Evolutionary conservation across 1,284 basidiomycete species (phyloP).

Genomic region (Ustilago shanxiensis): DNA sequence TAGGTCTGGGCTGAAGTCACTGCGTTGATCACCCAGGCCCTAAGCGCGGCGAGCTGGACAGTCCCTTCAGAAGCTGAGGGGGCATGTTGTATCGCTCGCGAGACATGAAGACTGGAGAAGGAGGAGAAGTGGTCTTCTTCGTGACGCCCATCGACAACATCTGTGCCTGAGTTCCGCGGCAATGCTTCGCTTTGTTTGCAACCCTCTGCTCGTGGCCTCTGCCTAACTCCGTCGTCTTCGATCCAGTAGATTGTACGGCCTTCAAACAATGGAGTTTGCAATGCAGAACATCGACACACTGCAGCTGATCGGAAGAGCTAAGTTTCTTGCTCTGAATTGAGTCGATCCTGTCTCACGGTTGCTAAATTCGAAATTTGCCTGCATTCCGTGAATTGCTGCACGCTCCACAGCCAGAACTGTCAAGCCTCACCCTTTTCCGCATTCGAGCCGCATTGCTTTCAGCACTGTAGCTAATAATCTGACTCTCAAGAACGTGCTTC

Average conservation of each 20-base stretch:
- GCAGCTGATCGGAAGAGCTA: not conserved
- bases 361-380: not conserved
- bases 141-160: not conserved
- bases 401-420: not conserved
- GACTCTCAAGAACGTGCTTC: no score
- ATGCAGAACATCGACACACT: conserved; percentile 1
- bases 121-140: no score
- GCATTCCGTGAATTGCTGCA: conserved; percentile 7
- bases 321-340: no score
- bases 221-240: not conserved
- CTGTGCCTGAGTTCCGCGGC: no score
- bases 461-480: no score
- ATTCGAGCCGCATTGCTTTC: not conserved
- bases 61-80: no score
- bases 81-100: no score
- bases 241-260: not conserved
- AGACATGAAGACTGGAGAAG: not conserved
- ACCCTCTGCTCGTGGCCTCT: not conserved
- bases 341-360: no score
- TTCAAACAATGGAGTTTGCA: not conserved
- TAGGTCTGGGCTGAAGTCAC: no score
- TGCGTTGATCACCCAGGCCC: no score
- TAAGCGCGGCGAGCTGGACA: no score
- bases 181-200: not conserved
- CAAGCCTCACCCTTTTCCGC: conserved; percentile 7